phyloP scores from a whole-genome alignment of 2,329 filamentous ascomycete genomes.

The Aspergillus sp. region DNA sequence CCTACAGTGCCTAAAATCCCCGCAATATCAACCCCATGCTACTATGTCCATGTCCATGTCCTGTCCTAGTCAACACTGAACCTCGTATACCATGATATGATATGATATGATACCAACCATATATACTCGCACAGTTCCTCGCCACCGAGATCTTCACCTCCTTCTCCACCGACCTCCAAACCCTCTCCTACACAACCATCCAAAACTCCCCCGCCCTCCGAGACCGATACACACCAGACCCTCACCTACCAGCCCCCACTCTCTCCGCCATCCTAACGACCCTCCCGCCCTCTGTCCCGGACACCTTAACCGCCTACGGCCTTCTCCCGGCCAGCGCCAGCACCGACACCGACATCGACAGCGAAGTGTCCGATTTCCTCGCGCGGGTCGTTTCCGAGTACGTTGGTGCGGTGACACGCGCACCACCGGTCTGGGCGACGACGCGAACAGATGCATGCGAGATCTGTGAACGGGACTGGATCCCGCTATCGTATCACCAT shows the following conservation, averaged over 20 bases:
- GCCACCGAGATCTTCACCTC: constrained; percentile 66
- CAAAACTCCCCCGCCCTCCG: constrained; percentile 52
- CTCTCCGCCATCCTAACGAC: constrained; percentile 53
- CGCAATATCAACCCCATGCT: neutral
- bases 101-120: neutral
- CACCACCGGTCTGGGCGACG: constrained; percentile 63
- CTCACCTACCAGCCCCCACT: constrained; percentile 51
- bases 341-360: constrained; percentile 34
- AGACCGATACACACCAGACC: constrained; percentile 53
- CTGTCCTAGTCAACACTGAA: too few species aligned
- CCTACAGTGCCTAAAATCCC: too few species aligned
- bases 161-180: constrained; percentile 62
- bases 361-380: constrained; percentile 57
- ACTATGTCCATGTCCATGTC: too few species aligned
- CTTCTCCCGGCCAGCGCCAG: constrained; percentile 49
- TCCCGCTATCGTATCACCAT: constrained; percentile 80
- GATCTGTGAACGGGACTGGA: constrained; percentile 72
- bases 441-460: constrained; percentile 67
- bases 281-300: constrained; percentile 61
- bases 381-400: constrained; percentile 64
- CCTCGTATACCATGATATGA: neutral
- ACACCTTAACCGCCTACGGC: constrained; percentile 67
- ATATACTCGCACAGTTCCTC: constrained; percentile 56
- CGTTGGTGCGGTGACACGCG: constrained; percentile 55
- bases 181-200: constrained; percentile 60